Conservation (phyloP, 768 basidiomycete species). For the Dentipellis sp. region DNA sequence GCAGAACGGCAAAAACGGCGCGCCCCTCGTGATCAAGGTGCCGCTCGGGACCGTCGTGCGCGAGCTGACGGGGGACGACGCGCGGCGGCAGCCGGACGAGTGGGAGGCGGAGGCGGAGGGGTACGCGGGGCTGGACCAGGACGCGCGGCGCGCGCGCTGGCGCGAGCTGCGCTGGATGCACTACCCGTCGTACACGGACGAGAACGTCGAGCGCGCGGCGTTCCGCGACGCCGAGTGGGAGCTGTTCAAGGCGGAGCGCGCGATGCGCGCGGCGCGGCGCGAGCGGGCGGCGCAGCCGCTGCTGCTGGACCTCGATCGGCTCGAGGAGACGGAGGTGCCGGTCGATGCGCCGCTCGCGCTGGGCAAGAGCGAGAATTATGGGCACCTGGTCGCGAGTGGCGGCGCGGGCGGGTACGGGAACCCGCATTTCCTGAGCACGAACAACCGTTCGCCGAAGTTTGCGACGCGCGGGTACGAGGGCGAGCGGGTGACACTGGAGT, state of each 20-base stretch:
- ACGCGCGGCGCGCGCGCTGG: constrained; percentile 48
- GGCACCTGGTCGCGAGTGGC: constrained; percentile 65
- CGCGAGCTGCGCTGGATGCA: constrained; percentile 69
- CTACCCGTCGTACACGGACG: constrained; percentile 58
- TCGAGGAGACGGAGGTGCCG: constrained; percentile 28
- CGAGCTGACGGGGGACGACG: constrained; percentile 61
- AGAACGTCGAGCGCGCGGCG: constrained; percentile 50
- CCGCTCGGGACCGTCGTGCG: constrained; percentile 87
- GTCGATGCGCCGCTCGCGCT: constrained; percentile 58
- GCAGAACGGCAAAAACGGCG: constrained; percentile 72
- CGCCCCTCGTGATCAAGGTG: constrained; percentile 69
- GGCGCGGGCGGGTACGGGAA: constrained; percentile 84
- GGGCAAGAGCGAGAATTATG: constrained; percentile 40
- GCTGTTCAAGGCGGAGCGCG: constrained; percentile 52
- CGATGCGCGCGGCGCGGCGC: constrained; percentile 38
- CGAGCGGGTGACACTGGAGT: constrained; percentile 68
- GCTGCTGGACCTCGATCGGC: constrained; percentile 53
- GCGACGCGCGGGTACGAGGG: constrained; percentile 73
- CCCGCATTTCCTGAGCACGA: constrained; percentile 65
- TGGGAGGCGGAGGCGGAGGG: constrained; percentile 69
- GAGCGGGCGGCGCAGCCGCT: constrained; percentile 35
- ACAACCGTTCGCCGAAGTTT: constrained; percentile 77
- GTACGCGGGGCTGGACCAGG: constrained; percentile 34
- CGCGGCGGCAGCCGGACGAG: constrained; percentile 52
- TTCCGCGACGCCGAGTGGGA: constrained; percentile 67